Base-by-base conservation (phyloP, 176 grass and related monocot species). In the Bonia amplexicaulis region DNA sequence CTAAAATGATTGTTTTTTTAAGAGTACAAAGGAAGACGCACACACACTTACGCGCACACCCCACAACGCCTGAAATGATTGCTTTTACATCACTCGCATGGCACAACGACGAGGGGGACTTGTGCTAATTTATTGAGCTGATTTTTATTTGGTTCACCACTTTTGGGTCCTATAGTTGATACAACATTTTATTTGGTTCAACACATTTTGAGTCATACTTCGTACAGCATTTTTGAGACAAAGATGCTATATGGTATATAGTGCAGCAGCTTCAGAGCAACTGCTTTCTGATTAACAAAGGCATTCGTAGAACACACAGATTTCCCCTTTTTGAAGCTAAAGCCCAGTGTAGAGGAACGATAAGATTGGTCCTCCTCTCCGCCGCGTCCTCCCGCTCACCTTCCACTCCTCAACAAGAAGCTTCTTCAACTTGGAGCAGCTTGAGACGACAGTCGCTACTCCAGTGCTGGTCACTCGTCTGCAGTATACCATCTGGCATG, bases 341-440 rank as follows among this genome's bases (percentile, higher is more conserved):
- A 97, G 88, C 15, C 90, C 90, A 22, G 77, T 59, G 69, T 89
- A 93, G 65, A 94, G 90, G 78, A 69, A 94, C 6, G 92, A 89
- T 40, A 97, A 74, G 49, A 97, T 55, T 1, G 88, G 75, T 58
- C 86, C 82, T 19, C 86, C 95, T 73, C 87, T 90, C 69, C 95
- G 89, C 16, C 74, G 76, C 5, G 95, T 94, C 86, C 95, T 91
- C 64, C 94, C 78, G 26, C 92, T 94, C 72, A 93, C 88, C 80
- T 97, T 97, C 77, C 89, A 84, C 80, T 91, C 91, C 87, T 97
- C 95, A 6, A 97, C 86, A 0, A 94, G 86, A 72, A 97, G 78
- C 53, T 91, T 94, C 80, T 94, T 97, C 84, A 97, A 64, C 82
- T 84, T 89, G 66, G 90, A 29, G 88, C 90, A 93, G 76, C 85